Evolutionary conservation across 225 moss, liverwort and hornwort species (phyloP).

Genomic region (Anthoceros angustus): DNA sequence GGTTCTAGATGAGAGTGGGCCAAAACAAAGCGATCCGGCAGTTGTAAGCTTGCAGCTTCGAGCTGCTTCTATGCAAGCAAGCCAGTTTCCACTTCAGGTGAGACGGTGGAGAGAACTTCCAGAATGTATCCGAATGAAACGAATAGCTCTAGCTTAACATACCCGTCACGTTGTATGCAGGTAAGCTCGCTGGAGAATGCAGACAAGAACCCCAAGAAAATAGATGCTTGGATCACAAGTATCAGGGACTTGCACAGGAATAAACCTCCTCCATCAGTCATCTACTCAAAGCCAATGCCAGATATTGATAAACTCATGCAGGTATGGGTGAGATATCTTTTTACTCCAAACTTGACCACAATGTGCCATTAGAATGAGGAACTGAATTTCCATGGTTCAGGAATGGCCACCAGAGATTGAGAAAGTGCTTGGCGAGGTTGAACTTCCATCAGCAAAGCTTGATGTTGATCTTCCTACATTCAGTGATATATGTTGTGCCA

Average conservation of each 20-base stretch:
- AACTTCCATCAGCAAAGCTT: conserved; percentile 30
- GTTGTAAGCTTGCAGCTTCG: conserved; percentile 29
- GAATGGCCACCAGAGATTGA: conserved; percentile 41
- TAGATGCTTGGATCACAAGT: conserved; percentile 58
- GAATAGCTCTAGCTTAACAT: background rate
- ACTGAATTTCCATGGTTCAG: conserved; percentile 12
- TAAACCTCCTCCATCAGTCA: conserved; percentile 20
- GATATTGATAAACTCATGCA: conserved; percentile 31
- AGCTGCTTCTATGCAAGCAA: conserved; percentile 31
- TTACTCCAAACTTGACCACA: background rate
- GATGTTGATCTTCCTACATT: conserved; percentile 55
- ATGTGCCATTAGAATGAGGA: background rate
- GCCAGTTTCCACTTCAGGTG: conserved; percentile 26
- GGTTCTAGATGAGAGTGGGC: conserved; percentile 65
- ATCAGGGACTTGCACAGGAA: conserved; percentile 38
- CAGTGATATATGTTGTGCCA: conserved; percentile 58
- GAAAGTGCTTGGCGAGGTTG: conserved; percentile 26
- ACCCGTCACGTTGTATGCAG: conserved; percentile 12
- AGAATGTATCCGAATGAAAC: background rate
- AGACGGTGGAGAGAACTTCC: background rate
- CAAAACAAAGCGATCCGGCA: conserved; percentile 50
- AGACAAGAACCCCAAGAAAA: conserved; percentile 27
- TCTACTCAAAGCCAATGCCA: conserved; percentile 53
- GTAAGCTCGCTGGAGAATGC: conserved; percentile 44
- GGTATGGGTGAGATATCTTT: conserved; percentile 14